Conservation (phyloP, 305 asterid species). For the Euphrasia arctica region DNA sequence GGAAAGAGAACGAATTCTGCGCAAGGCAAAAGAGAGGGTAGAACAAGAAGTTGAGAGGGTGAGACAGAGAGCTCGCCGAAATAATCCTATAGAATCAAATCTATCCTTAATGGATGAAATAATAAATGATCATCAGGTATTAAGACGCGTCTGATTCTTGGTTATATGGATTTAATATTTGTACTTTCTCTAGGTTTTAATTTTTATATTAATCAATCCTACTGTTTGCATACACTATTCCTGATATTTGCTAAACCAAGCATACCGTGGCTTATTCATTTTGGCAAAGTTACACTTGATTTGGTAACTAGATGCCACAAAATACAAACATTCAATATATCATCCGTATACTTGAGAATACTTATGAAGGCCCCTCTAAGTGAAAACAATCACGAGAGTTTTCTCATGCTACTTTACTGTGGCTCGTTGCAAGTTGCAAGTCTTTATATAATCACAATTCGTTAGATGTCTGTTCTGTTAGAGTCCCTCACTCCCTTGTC, state of each 20-base stretch:
- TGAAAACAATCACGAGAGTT: no score
- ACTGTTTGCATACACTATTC: constrained; percentile 7
- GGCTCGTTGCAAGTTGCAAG: background rate
- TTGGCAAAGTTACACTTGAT: background rate
- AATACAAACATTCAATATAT: background rate
- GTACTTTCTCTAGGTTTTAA: constrained; percentile 1
- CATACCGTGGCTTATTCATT: no score
- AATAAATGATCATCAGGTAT: constrained; percentile 95
- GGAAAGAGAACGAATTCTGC: constrained; percentile 86
- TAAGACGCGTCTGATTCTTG: constrained; percentile 17
- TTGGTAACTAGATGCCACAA: background rate
- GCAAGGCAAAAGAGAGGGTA: constrained; percentile 95
- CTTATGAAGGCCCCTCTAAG: background rate
- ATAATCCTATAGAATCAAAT: constrained; percentile 88
- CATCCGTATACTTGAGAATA: background rate
- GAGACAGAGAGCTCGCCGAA: constrained; percentile 86
- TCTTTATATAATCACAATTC: background rate
- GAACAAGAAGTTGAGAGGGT: constrained; percentile 99
- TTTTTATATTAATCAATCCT: constrained; percentile 3
- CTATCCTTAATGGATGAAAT: constrained; percentile 90
- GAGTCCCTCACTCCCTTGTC: background rate
- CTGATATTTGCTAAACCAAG: no score
- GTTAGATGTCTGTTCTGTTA: background rate
- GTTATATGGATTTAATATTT: constrained; percentile 4
- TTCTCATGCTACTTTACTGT: background rate